Evolutionary conservation across 805 yeast genomes (phyloP), one percentile per base, ranked within the genome.

Genomic region (Scheffersomyces amazonensis): DNA sequence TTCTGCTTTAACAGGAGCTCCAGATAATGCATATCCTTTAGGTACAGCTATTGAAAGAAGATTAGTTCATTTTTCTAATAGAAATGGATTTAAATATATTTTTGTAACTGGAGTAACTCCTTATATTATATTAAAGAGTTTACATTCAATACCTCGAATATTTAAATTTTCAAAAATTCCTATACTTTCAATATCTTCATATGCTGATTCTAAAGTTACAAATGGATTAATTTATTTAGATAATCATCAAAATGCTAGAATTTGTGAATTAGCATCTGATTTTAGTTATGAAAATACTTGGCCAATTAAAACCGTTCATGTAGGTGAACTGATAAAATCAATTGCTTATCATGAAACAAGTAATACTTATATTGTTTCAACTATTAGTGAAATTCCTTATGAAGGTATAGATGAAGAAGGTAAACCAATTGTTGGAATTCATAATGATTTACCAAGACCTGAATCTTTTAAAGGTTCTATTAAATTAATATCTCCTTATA

Each of bases 21-120:
- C 93, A 1, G 83, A 79, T 39, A 84, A 84, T 56, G 84, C 90
- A 1, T 83, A 80, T 50, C 72, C 85, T 1, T 71, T 76, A 41
- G 87, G 87, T 31, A 83, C 83, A 1, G 71, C 70, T 4, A 73
- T 84, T 32, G 95, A 86, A 57, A 73, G 93, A 58, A 75, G 78
- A 42, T 64, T 82, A 60, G 75, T 78, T 39, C 72, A 80, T 54
- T 62, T 84, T 43, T 71, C 77, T 4, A 71, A 78, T 41, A 64
- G 80, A 33, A 76, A 76, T 44, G 86, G 81, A 1, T 69, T 72
- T 42, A 72, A 80, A 0, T 71, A 79, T 13, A 73, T 87, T 1
- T 73, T 87, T 48, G 76, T 87, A 2, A 80, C 91, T 2, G 96
- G 96, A 32, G 75, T 74, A 16, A 78, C 76, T 13, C 87, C 96